A percentile compares a stretch with the other conserved stretches of the same genome.
phyloP scores from a whole-genome alignment of 2,329 filamentous ascomycete species.

The Raffaelea ambrosiae region DNA sequence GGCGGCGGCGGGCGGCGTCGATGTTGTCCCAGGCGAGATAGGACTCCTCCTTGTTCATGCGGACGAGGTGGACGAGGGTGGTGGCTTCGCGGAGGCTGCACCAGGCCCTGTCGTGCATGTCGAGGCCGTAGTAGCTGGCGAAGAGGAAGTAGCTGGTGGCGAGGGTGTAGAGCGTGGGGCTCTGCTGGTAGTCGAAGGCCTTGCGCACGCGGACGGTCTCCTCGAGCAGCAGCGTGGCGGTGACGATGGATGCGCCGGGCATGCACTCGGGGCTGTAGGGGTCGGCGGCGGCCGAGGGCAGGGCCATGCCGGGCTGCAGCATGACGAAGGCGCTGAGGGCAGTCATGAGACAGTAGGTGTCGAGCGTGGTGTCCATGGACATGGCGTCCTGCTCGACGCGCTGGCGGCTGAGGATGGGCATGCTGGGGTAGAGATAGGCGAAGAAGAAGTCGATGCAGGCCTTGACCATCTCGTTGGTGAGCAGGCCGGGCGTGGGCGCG shows the following conservation, averaged over 20 bases:
- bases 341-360: constrained; percentile 56
- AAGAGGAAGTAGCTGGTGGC: constrained; percentile 76
- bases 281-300: constrained; percentile 40
- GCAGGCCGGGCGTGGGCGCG: constrained; percentile 49
- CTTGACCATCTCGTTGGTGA: constrained; percentile 56
- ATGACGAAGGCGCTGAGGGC: constrained; percentile 61
- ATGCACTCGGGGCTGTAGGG: constrained; percentile 47
- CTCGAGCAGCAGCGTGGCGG: constrained; percentile 58
- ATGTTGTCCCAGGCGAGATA: constrained; percentile 51
- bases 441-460: constrained; percentile 63
- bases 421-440: constrained; percentile 53
- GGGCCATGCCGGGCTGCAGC: constrained; percentile 59
- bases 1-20: constrained; percentile 55
- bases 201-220: constrained; percentile 59
- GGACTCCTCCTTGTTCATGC: constrained; percentile 53
- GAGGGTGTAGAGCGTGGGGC: constrained; percentile 47
- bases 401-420: constrained; percentile 53
- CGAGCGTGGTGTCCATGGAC: constrained; percentile 53
- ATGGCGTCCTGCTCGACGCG: constrained; percentile 49
- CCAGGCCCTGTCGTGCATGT: constrained; percentile 70
- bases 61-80: constrained; percentile 55
- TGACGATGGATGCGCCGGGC: constrained; percentile 52
- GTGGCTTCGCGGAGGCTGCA: constrained; percentile 70
- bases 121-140: constrained; percentile 61
- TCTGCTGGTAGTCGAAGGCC: constrained; percentile 51